These are phyloP conservation scores for Populus ilicifolia DNA, from an alignment of 345 rosid genomes.

Conservation along the genomic window DNA sequence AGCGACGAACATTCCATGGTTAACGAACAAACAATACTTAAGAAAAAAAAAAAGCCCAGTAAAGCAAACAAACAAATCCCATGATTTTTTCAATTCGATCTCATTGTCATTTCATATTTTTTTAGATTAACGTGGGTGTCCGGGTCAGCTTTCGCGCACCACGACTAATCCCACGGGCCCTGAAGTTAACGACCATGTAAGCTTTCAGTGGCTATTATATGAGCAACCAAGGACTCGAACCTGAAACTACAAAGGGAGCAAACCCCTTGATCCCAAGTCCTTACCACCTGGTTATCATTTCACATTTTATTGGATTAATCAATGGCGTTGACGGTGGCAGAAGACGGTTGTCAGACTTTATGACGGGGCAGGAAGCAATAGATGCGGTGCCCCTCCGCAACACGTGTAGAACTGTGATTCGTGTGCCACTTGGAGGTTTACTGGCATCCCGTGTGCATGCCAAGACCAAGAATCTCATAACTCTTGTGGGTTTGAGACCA, in stretches of 20 bases:
- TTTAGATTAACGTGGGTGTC: neutral
- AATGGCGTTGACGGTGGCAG: slow-evolving; percentile 72
- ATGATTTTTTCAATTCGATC: neutral
- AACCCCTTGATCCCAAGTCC: too few relatives aligned
- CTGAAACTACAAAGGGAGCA: too few relatives aligned
- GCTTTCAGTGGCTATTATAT: too few relatives aligned
- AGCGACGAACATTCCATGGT: too few relatives aligned
- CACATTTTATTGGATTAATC: neutral
- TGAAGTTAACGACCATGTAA: too few relatives aligned
- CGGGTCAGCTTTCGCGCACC: too few relatives aligned
- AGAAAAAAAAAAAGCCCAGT: neutral
- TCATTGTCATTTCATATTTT: neutral
- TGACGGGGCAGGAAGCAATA: slow-evolving; percentile 77
- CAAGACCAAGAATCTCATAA: slow-evolving; percentile 84
- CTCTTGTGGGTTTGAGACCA: slow-evolving; percentile 72
- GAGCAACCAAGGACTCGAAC: too few relatives aligned
- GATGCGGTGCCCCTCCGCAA: slow-evolving; percentile 76
- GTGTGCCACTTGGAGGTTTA: slow-evolving; percentile 75
- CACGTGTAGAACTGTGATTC: slow-evolving; percentile 64
- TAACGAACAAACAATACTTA: neutral
- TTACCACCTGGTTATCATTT: too few relatives aligned
- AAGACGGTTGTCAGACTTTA: slow-evolving; percentile 64
- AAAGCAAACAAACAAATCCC: neutral
- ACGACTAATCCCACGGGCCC: too few relatives aligned
- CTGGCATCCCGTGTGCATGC: too few relatives aligned